Conservation (phyloP, 257 asterid species). For the Petunia axillaris region DNA sequence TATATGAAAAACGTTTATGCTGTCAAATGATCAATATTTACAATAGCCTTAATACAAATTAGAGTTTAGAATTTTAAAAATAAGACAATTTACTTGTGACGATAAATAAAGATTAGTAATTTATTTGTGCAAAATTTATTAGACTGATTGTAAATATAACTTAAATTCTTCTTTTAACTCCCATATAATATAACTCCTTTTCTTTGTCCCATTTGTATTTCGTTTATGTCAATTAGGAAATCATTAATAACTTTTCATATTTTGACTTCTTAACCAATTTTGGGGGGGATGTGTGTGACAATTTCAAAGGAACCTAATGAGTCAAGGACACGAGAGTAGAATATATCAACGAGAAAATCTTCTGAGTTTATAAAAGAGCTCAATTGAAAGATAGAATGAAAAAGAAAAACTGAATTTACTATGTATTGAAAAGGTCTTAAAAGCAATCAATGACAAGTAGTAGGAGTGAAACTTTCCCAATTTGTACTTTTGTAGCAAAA, state of each 20-base stretch:
- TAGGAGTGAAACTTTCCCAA: constrained; percentile 8
- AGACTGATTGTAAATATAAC: too few species aligned
- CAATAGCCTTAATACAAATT: too few species aligned
- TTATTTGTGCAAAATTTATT: too few species aligned
- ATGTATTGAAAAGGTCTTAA: not conserved
- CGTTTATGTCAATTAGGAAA: not conserved
- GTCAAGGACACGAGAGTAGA: not conserved
- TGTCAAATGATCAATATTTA: too few species aligned
- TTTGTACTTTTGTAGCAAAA: not conserved
- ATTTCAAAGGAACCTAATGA: not conserved
- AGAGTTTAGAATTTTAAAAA: too few species aligned
- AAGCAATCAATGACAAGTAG: not conserved
- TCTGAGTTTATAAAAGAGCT: not conserved
- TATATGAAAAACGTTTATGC: too few species aligned
- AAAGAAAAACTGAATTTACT: not conserved
- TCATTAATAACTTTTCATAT: constrained; percentile 10
- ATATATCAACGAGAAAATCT: not conserved
- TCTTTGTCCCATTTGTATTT: not conserved
- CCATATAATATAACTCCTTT: too few species aligned
- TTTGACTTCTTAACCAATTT: not conserved
- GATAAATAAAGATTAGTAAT: too few species aligned
- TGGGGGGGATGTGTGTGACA: not conserved
- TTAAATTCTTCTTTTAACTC: not conserved
- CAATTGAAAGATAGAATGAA: not conserved
- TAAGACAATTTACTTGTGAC: too few species aligned